Base-by-base conservation (phyloP, 306 rosid species). In the Cajanus cajan region DNA sequence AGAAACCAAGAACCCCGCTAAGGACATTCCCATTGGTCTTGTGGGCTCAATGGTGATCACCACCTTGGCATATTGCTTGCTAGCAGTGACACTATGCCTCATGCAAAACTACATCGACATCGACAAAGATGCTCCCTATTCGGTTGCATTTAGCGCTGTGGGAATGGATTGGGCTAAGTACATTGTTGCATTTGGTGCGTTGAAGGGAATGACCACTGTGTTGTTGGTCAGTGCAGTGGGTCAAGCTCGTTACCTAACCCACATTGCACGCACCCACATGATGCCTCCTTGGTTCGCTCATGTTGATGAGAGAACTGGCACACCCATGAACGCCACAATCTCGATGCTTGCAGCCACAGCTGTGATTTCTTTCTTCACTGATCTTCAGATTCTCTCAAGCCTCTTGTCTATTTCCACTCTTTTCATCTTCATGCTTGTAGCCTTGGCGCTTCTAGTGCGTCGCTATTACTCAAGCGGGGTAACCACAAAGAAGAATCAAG, bases 91-190 rank as follows among this genome's bases (percentile, higher is more conserved):
- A 4, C 86, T 94, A 0, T 94, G 98, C 73, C 89, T 94, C 4
- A 92, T 94, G 98, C 92, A 84, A 11, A 75, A 79, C 0, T 87
- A 76, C 45, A 0, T 0, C 0, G 0, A 10, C 0, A 37, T 94
- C 0, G 84, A 94, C 11, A 0, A 0, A 3, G 4, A 92, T 3
- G 98, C 98, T 0, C 92, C 98, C 0, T 94, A 74, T 36, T 85
- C 98, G 0, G 83, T 84, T 1, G 98, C 98, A 0, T 94, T 94
- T 21, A 80, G 79, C 45, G 86, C 85, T 0, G 97, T 90, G 0
- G 98, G 98, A 6, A 62, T 69, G 93, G 74, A 82, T 15, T 94
- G 98, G 98, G 98, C 98, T 5, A 90, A 89, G 92, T 94, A 94
- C 51, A 24, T 94, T 3, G 96, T 94, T 0, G 92, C 97, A 0